A percentile compares a stretch with the other conserved stretches of the same genome.
phyloP scores from a whole-genome alignment of 2,329 filamentous ascomycete species.

The Cladophialophora yegresii region DNA sequence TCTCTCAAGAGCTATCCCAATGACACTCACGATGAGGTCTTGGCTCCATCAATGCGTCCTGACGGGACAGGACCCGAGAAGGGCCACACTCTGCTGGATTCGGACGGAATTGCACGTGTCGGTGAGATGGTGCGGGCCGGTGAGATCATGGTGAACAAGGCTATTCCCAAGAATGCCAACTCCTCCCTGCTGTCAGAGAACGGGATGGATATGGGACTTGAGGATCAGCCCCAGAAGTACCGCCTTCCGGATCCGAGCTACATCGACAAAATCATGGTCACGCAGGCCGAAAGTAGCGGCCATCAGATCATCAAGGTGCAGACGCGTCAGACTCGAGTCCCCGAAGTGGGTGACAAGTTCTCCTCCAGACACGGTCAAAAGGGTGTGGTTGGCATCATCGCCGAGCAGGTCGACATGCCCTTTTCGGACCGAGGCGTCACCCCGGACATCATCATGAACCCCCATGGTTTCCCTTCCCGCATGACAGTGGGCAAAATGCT shows the following conservation, averaged over 20 bases:
- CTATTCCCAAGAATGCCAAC: conserved; percentile 75
- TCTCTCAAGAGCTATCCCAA: conserved; percentile 89
- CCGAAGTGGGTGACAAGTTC: conserved; percentile 97
- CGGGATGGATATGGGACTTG: conserved; percentile 49
- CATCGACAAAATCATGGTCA: conserved; percentile 95
- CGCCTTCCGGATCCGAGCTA: conserved; percentile 81
- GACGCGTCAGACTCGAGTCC: conserved; percentile 90
- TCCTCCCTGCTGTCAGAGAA: conserved; percentile 68
- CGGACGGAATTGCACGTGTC: conserved; percentile 86
- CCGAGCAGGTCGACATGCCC: conserved; percentile 94
- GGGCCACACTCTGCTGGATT: conserved; percentile 73
- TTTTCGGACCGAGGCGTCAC: conserved; percentile 87
- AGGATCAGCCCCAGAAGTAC: conserved; percentile 62
- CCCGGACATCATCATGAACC: conserved; percentile 99
- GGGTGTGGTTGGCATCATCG: conserved; percentile 94
- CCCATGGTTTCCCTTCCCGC: conserved; percentile 97
- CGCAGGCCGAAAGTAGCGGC: conserved; percentile 81
- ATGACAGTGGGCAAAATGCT: conserved; percentile 99
- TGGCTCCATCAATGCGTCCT: conserved; percentile 57
- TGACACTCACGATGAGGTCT: conserved; percentile 62
- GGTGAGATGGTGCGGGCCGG: conserved; percentile 75
- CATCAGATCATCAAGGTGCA: conserved; percentile 88
- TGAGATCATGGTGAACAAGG: conserved; percentile 89
- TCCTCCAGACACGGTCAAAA: conserved; percentile 98
- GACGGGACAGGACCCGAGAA: conserved; percentile 56